Conservation (phyloP, 108 stramenopile species). For the Cyclotella distinguenda region DNA sequence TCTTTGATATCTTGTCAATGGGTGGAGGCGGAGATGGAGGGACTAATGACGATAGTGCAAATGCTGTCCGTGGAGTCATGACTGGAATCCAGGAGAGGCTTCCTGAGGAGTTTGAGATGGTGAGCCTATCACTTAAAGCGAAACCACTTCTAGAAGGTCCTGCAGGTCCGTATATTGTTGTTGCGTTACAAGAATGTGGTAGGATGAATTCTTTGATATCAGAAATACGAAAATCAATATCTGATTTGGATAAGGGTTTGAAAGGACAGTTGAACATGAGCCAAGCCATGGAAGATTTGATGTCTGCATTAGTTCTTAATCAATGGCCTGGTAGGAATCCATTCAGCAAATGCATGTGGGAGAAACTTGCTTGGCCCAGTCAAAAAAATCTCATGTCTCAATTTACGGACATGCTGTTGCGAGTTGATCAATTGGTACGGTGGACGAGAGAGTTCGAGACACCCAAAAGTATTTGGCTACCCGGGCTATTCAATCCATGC, state of each 20-base stretch:
- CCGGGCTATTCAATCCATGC: slow-evolving; percentile 76
- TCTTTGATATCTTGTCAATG: slow-evolving; percentile 60
- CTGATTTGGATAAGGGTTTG: slow-evolving; percentile 81
- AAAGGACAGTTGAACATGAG: slow-evolving; percentile 85
- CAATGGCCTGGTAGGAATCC: slow-evolving; percentile 76
- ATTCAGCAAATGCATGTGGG: slow-evolving; percentile 62
- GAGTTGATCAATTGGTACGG: slow-evolving; percentile 55
- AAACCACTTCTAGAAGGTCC: slow-evolving; percentile 60
- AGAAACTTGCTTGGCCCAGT: slow-evolving; percentile 71
- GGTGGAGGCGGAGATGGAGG: slow-evolving; percentile 52
- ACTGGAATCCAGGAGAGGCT: slow-evolving; percentile 55
- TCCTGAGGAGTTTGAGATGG: slow-evolving; percentile 70
- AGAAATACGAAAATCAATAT: slow-evolving; percentile 60
- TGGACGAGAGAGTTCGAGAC: slow-evolving; percentile 66
- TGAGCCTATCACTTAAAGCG: slow-evolving; percentile 51
- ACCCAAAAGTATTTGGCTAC: slow-evolving; percentile 74
- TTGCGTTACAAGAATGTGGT: slow-evolving; percentile 76
- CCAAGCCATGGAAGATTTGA: slow-evolving; percentile 68
- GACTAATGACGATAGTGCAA: slow-evolving; percentile 19
- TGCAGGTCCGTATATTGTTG: slow-evolving; percentile 72
- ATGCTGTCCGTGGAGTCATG: slow-evolving; percentile 47
- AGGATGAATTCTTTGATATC: slow-evolving; percentile 75
- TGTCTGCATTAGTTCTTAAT: slow-evolving; percentile 56
- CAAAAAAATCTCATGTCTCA: slow-evolving; percentile 63
- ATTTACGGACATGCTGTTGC: slow-evolving; percentile 63